Percentiles rank a stretch among this genome's conserved stretches.
Evolutionary conservation across 495 filamentous ascomycete species (phyloP).

Genomic region (Lentithecium fluviatile): DNA sequence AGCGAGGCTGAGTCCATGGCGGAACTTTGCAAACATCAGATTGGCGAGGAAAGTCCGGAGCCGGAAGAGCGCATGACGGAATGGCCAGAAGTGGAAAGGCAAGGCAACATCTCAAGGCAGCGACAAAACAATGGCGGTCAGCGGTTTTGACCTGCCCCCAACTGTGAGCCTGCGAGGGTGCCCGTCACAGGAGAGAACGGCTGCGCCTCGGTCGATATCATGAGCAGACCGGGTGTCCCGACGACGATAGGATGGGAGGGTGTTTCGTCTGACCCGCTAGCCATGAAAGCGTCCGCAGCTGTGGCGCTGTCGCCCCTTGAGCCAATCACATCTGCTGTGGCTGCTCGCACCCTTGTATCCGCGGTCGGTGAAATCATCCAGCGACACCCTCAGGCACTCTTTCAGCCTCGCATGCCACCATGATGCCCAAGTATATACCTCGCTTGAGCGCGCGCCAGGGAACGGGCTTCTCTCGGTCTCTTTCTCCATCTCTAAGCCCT

Average conservation of each 20-base stretch:
- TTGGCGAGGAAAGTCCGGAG: no score
- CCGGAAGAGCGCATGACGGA: neutral
- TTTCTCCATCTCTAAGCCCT: constrained; percentile 15
- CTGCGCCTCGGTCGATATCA: constrained; percentile 8
- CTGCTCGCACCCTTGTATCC: neutral
- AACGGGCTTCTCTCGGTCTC: constrained; percentile 8
- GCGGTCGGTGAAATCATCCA: neutral
- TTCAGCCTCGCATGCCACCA: constrained; percentile 28
- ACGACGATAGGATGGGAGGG: neutral
- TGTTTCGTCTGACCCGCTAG: neutral
- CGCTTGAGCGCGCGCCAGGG: constrained; percentile 3
- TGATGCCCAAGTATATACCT: constrained; percentile 4
- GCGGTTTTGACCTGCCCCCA: constrained; percentile 3
- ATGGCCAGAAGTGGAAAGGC: constrained; percentile 10
- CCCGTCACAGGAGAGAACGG: neutral
- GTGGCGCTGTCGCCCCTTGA: neutral
- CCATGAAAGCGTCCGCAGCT: neutral
- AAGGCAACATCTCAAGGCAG: constrained; percentile 26
- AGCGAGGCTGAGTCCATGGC: no score
- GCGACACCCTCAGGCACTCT: constrained; percentile 11
- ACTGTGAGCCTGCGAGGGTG: neutral
- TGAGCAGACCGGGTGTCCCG: neutral
- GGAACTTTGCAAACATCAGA: no score
- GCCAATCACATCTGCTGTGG: constrained; percentile 1
- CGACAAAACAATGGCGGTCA: constrained; percentile 13